These are phyloP conservation scores for Letharia lupina DNA, from an alignment of 495 filamentous ascomycete genomes.

Conservation along the genomic window DNA sequence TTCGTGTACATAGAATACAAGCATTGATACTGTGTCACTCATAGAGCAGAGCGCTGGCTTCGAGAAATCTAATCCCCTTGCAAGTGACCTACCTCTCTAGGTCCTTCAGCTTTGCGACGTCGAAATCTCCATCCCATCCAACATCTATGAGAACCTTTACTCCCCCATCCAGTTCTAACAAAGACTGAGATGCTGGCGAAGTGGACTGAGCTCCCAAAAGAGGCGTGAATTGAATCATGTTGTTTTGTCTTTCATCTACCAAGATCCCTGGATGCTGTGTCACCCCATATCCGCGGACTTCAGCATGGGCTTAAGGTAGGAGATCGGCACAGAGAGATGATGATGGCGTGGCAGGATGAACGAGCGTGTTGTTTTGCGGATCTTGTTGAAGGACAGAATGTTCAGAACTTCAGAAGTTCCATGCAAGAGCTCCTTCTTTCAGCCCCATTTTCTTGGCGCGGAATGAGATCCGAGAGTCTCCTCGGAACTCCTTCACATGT, in stretches of 20 bases:
- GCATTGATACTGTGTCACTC: constrained; percentile 5
- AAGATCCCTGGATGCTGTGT: not conserved
- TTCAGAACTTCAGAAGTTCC: too few relatives aligned
- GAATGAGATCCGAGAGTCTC: not conserved
- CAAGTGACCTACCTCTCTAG: constrained; percentile 68
- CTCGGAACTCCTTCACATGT: not conserved
- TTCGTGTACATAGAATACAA: constrained; percentile 20
- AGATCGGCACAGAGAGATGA: not conserved
- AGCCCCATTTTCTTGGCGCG: not conserved
- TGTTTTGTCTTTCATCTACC: constrained; percentile 1
- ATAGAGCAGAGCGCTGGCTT: constrained; percentile 1
- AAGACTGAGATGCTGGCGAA: constrained; percentile 81
- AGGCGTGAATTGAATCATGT: constrained; percentile 93
- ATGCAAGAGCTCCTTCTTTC: not conserved
- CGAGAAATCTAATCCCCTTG: not conserved
- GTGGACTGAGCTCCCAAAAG: constrained; percentile 83
- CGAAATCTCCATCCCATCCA: constrained; percentile 90
- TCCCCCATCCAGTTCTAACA: constrained; percentile 92
- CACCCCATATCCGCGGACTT: not conserved
- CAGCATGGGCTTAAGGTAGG: not conserved
- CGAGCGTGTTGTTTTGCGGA: not conserved
- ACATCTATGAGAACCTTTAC: constrained; percentile 92
- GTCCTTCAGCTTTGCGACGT: constrained; percentile 67
- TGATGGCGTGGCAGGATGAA: not conserved
- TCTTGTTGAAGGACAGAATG: not conserved